A percentile compares a stretch with the other conserved stretches of the same genome.
phyloP scores from a whole-genome alignment of 73 alveolate species.

The Paramecium octaurelia region DNA sequence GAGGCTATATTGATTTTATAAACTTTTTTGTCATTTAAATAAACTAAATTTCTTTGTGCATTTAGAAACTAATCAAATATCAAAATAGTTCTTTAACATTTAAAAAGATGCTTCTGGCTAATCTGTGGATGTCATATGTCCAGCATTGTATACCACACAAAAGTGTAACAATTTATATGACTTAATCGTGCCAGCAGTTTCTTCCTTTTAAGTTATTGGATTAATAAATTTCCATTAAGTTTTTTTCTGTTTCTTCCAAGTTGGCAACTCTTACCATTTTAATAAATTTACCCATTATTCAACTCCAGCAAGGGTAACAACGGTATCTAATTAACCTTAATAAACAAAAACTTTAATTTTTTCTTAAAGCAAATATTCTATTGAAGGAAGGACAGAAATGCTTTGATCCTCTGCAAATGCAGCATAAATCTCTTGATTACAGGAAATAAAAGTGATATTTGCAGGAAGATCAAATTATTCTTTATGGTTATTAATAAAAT shows the following conservation, averaged over 20 bases:
- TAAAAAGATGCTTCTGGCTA: constrained; percentile 76
- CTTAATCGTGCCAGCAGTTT: neutral
- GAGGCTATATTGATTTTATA: too few species aligned
- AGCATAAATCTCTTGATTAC: neutral
- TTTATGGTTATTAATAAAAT: neutral
- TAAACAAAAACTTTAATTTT: neutral
- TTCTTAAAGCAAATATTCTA: neutral
- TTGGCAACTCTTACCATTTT: neutral
- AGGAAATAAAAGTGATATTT: neutral
- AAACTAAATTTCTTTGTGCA: neutral
- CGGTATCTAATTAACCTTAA: constrained; percentile 39
- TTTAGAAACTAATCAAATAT: constrained; percentile 19
- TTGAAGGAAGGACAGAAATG: neutral
- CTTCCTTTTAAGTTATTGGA: neutral
- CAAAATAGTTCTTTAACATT: constrained; percentile 73
- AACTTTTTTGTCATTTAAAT: neutral
- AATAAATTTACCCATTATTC: neutral
- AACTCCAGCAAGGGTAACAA: neutral
- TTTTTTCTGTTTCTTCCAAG: neutral
- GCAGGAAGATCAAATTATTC: neutral
- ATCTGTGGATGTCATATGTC: constrained; percentile 95
- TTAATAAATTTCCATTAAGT: neutral
- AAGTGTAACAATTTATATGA: neutral
- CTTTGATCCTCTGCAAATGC: constrained; percentile 20
- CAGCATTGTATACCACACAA: constrained; percentile 77